Evolutionary conservation across 305 asterid species (phyloP), one percentile per base, ranked within the genome.

Genomic region (Rubia peregrina): DNA sequence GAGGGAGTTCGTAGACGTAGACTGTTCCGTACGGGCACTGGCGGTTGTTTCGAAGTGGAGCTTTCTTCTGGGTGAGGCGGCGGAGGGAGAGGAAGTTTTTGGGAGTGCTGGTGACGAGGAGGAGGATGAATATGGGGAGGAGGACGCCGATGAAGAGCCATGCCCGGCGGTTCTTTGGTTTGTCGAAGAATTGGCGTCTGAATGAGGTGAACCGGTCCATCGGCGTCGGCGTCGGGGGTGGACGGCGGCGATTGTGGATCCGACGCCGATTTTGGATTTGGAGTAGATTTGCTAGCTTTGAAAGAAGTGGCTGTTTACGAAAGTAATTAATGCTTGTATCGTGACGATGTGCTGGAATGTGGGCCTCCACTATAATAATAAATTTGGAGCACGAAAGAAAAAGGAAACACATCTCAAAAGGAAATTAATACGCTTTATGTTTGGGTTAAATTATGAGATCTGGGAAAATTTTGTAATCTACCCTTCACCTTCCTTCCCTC

Each of bases 1-100:
- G 42, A 0, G 87, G 85, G 0, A 81, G 79, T 13, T 74, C 77
- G 12, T 83, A 81, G 0, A 81, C 79, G 48, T 76, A 83, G 9
- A 83, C 77, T 1, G 56, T 62, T 9, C 87, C 85, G 9, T 70
- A 59, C 8, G 33, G 68, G 9, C 51, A 56, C 33, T 56, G 62
- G 14, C 40, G 61, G 65, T 44, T 64, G 7, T 40, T 40, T 17
- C 19, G 19, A 40, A 67, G 19, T 26, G 67, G 71, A 42, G 70
- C 40, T 16, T 49, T 5, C 19, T 9, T 1, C 44, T 63, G 55
- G 1, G 67, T 76, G 19, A 13, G 75, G 14, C 17, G 75, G 67
- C 48, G 74, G 69, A 0, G 56, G 61, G 21, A 51, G 65, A 1
- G 73, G 66, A 13, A 67, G 68, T 43, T 73, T 26, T 40, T 56